phyloP scores from a whole-genome alignment of 176 grass and related monocot species.

The Eremochloa ophiuroides region DNA sequence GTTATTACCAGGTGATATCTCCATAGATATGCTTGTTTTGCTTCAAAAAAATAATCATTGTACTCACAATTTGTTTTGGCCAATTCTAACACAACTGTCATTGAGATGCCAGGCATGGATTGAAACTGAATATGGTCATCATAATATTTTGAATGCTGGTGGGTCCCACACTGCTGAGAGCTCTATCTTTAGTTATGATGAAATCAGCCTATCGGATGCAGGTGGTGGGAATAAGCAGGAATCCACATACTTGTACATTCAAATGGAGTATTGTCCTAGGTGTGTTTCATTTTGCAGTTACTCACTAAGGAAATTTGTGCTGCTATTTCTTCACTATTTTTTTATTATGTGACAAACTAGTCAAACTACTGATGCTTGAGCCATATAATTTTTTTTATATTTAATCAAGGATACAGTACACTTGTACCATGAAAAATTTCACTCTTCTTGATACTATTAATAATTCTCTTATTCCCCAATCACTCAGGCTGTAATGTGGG shows the following conservation, averaged over 20 bases:
- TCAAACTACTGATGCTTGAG: neutral
- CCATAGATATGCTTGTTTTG: slow-evolving; percentile 15
- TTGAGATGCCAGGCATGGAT: slow-evolving; percentile 80
- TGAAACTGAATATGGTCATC: slow-evolving; percentile 84
- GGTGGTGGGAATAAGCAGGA: slow-evolving; percentile 64
- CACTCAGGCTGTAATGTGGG: neutral
- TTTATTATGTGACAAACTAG: neutral
- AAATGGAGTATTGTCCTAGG: slow-evolving; percentile 99
- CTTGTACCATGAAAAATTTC: neutral
- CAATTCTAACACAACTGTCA: slow-evolving; percentile 10
- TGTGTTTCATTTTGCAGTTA: slow-evolving; percentile 11
- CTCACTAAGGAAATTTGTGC: neutral
- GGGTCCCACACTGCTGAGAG: slow-evolving; percentile 68
- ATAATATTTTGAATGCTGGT: slow-evolving; percentile 46
- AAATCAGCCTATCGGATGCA: slow-evolving; percentile 58
- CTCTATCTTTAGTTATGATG: slow-evolving; percentile 50
- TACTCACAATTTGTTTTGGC: slow-evolving; percentile 25
- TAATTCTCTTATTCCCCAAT: neutral
- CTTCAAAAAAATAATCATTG: neutral
- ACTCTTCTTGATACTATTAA: neutral
- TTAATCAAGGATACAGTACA: neutral
- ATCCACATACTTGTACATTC: slow-evolving; percentile 95
- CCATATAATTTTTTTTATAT: neutral
- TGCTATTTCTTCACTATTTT: slow-evolving; percentile 1
- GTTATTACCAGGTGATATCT: slow-evolving; percentile 84